phyloP scores from a whole-genome alignment of 164 flowering plant genomes.

The Brasenia schreberi region DNA sequence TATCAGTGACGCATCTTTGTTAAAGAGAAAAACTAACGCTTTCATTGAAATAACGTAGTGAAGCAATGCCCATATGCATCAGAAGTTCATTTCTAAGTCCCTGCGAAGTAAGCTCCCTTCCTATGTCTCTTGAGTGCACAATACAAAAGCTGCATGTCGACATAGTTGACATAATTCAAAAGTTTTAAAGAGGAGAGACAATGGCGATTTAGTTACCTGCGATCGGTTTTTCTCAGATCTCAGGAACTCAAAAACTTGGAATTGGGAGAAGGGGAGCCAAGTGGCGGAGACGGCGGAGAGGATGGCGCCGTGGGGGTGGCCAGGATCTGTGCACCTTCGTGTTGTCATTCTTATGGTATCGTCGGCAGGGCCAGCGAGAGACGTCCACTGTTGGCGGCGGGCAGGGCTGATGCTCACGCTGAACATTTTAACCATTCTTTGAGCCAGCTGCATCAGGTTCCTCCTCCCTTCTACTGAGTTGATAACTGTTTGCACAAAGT shows the following conservation, averaged over 20 bases:
- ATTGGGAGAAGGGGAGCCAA: constrained; percentile 65
- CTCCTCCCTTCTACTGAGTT: constrained; percentile 74
- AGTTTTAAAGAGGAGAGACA: no score
- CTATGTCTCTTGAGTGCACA: no score
- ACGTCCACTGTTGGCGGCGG: constrained; percentile 76
- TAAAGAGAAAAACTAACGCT: no score
- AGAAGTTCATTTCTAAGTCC: no score
- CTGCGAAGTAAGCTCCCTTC: no score
- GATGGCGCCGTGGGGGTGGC: constrained; percentile 77
- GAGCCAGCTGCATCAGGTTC: constrained; percentile 76
- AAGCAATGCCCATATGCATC: no score
- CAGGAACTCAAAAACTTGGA: constrained; percentile 72
- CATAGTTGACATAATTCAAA: no score
- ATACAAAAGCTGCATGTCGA: no score
- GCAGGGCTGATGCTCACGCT: constrained; percentile 50
- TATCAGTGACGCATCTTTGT: no score
- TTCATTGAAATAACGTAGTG: no score
- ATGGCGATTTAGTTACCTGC: not conserved
- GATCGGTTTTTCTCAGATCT: constrained; percentile 56
- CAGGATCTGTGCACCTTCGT: constrained; percentile 62
- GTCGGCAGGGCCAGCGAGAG: constrained; percentile 39
- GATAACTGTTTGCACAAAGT: constrained; percentile 34
- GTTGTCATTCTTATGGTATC: constrained; percentile 76
- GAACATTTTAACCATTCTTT: constrained; percentile 80
- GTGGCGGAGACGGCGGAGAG: constrained; percentile 75